phyloP scores from a whole-genome alignment of 306 rosid species.

The Adenanthera pavonina region DNA sequence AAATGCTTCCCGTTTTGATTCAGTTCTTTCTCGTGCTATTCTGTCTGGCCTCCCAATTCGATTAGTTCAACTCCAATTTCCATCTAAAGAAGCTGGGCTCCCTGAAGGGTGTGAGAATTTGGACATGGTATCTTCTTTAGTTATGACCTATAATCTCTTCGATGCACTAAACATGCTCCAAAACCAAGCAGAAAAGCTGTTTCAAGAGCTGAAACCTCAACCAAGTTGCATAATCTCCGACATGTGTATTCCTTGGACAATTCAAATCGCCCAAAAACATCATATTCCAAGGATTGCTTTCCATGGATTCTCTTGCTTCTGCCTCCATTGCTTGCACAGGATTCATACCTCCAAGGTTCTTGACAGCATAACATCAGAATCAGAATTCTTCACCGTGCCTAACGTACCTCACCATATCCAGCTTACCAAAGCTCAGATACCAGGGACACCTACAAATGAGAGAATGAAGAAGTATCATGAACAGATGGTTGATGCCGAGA shows the following conservation, averaged over 20 bases:
- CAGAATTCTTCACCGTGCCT: slow-evolving; percentile 42
- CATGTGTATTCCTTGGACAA: slow-evolving; percentile 58
- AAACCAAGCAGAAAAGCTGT: slow-evolving; percentile 43
- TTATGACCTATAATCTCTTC: slow-evolving; percentile 6
- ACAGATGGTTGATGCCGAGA: slow-evolving; percentile 34
- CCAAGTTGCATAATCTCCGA: slow-evolving; percentile 74
- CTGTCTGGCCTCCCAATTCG: slow-evolving; percentile 40
- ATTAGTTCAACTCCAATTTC: slow-evolving; percentile 20
- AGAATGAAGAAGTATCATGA: background rate
- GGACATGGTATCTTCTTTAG: slow-evolving; percentile 44
- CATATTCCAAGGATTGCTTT: slow-evolving; percentile 64
- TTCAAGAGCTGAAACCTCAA: slow-evolving; percentile 42
- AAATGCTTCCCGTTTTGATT: slow-evolving; percentile 45
- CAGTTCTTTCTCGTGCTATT: slow-evolving; percentile 45
- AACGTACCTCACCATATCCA: slow-evolving; percentile 45
- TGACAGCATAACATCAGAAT: slow-evolving; percentile 37
- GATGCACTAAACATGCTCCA: slow-evolving; percentile 37
- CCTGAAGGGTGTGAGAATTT: slow-evolving; percentile 64
- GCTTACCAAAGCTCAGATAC: slow-evolving; percentile 35
- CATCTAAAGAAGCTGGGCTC: slow-evolving; percentile 50
- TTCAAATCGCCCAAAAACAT: slow-evolving; percentile 46
- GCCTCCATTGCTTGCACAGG: slow-evolving; percentile 32
- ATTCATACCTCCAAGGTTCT: slow-evolving; percentile 26
- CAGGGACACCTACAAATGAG: background rate
- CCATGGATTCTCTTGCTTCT: slow-evolving; percentile 45